Evolutionary conservation across 805 yeast genomes (phyloP), one percentile per base, ranked within the genome.

Genomic region (Cyberlindnera euphorbiae): DNA sequence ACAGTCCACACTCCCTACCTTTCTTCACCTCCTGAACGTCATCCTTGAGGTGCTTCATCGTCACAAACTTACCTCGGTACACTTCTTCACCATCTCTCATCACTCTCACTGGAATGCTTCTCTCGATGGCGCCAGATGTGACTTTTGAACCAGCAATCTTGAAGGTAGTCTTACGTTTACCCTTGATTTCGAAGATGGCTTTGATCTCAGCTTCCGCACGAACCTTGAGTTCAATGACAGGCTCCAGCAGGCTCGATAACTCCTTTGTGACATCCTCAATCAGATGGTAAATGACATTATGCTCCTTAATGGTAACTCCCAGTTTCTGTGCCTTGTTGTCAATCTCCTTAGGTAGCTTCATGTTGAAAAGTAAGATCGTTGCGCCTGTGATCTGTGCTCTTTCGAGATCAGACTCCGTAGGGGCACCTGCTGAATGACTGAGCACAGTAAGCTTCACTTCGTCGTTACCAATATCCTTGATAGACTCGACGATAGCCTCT

Each of bases 61-160:
- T 78, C 3, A 79, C 73, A 7, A 93, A 56, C 9, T 63, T 62
- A 2, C 95, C 96, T 60, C 75, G 47, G 61, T 59, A 67, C 6
- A 75, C 57, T 13, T 68, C 67, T 23, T 67, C 64, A 1, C 59
- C 68, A 3, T 66, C 63, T 42, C 94, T 68, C 31, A 71, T 41
- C 2, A 86, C 80, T 47, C 75, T 73, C 13, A 82, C 71, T 25
- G 61, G 62, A 1, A 80, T 62, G n/a, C 74, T 66, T 47, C 83
- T 69, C 46, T 74, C 73, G 30, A 90, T 60, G 4, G 62, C 57
- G 16, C 98, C 98, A 33, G 71, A 73, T 12, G 61, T 53, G 10
- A 93, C 87, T 56, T 81, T 79, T 53, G 94, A 85, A 7, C 98
- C 98, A 1, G 97, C 98, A 53, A 93, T 75, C 45, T 69, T 73